These are phyloP conservation scores for Aristolochia fimbriata DNA, from an alignment of 164 flowering plant species.

Conservation along the genomic window DNA sequence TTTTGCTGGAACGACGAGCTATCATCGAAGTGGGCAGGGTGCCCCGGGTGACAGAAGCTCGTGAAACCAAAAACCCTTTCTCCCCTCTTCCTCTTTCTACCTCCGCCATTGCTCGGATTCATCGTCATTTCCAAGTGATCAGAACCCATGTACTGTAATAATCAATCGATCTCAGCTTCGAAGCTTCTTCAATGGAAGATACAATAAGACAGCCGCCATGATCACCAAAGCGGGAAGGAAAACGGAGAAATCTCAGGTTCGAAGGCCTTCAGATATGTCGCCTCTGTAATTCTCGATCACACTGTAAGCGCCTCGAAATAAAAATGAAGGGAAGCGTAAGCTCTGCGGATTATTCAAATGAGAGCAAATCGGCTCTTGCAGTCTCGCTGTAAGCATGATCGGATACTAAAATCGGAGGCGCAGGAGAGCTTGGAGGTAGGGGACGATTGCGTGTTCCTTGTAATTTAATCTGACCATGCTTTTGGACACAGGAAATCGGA, in stretches of 20 bases:
- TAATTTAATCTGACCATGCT: too few relatives aligned
- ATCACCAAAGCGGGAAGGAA: background rate
- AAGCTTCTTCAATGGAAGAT: background rate
- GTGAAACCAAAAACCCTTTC: conserved; percentile 60
- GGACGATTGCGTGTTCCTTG: too few relatives aligned
- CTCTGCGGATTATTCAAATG: conserved; percentile 12
- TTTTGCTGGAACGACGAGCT: conserved; percentile 52
- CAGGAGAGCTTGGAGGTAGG: too few relatives aligned
- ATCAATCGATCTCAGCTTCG: too few relatives aligned
- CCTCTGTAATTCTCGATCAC: conserved; percentile 19
- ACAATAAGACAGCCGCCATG: background rate
- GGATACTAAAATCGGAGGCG: background rate
- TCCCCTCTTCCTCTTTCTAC: conserved; percentile 72
- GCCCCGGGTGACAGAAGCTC: conserved; percentile 58
- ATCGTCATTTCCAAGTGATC: too few relatives aligned
- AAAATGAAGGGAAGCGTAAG: conserved; percentile 33
- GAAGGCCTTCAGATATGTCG: background rate
- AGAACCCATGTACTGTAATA: too few relatives aligned
- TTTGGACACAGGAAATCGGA: too few relatives aligned
- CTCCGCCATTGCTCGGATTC: conserved; percentile 20
- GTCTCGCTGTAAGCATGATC: conserved; percentile 24
- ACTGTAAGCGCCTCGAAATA: conserved; percentile 48
- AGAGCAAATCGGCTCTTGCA: conserved; percentile 14
- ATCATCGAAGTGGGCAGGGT: conserved; percentile 50
- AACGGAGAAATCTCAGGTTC: background rate